Evolutionary conservation across 208 protist species (phyloP), one percentile per base, ranked within the genome.

Genomic region (Entamoeba dispar): DNA sequence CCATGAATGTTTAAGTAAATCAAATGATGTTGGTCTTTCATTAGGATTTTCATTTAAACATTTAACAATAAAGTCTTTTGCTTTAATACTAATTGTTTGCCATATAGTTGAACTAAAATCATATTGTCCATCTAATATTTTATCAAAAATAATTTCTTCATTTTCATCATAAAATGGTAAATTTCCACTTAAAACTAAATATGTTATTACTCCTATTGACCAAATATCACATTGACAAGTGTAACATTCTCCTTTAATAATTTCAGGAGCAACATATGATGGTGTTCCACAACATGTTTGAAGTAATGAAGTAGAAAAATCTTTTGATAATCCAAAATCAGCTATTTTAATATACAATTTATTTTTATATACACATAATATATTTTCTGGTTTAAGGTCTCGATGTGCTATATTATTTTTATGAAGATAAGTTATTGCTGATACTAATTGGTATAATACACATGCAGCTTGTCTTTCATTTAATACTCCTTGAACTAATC

Each of bases 371-470:
- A 93, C 93, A 38, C 95, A 77, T 22, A 95, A 57, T 8, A 95
- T 91, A 38, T 95, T 95, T 50, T 93, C 93, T 4, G 95, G 94
- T 86, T 95, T 95, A 34, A 95, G 73, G 92, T 95, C 95, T 19
- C 95, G 22, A 90, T 95, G 95, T 47, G 94, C 92, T n/a, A 92
- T 73, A 22, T 49, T 50, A 49, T 51, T 90, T 47, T 55, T 90
- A n/a, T 93, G 92, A 49, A 90, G 51, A 55, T 91, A 91, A 22
- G 19, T 8, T 19, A 93, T 14, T 31, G 61, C 27, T 0, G n/a
- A 38, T 4, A 92, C 22, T 22, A 93, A 19, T 47, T 91, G 52
- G 22, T 14, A 17, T 22, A 92, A 22, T 55, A 91, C 38, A 51
- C n/a, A 31, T 34, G 57, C 47, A 27, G 92, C 92, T 50, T 50